A percentile compares a stretch with the other conserved stretches of the same genome.
phyloP scores from a whole-genome alignment of 1,139 yeast species.

The Protomyces inouyei region DNA sequence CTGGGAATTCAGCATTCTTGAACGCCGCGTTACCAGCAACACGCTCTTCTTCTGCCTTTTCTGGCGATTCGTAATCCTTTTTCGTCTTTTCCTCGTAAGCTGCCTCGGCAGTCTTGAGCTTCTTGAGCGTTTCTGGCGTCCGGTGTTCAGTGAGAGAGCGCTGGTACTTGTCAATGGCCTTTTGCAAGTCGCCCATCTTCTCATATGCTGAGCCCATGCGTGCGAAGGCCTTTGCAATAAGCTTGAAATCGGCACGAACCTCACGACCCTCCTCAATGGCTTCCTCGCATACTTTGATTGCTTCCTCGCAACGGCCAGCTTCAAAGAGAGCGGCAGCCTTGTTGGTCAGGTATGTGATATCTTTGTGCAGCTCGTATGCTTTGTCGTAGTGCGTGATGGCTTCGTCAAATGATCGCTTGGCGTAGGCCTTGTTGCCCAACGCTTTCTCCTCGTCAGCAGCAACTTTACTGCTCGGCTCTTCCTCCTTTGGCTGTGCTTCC shows the following conservation, averaged over 20 bases:
- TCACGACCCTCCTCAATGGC: constrained; percentile 91
- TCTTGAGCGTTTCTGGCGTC: constrained; percentile 86
- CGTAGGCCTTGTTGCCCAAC: constrained; percentile 81
- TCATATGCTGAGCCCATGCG: constrained; percentile 80
- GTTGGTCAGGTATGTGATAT: constrained; percentile 90
- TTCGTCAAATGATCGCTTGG: constrained; percentile 81
- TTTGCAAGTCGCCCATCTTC: constrained; percentile 65
- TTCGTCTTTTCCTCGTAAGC: constrained; percentile 74
- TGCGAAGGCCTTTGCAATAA: constrained; percentile 84
- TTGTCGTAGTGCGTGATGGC: constrained; percentile 80
- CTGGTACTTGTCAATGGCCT: constrained; percentile 76
- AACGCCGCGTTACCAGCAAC: constrained; percentile 84
- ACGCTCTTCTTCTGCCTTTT: constrained; percentile 92
- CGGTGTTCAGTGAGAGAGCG: constrained; percentile 95
- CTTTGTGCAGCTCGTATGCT: constrained; percentile 80
- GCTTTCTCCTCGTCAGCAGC: constrained; percentile 77
- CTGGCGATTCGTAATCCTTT: constrained; percentile 76
- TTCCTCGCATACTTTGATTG: constrained; percentile 69
- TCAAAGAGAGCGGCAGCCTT: constrained; percentile 97
- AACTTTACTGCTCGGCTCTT: constrained; percentile 42
- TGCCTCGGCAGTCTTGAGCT: constrained; percentile 82
- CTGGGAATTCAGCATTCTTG: constrained; percentile 93
- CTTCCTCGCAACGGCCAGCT: constrained; percentile 83
- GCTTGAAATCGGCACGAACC: constrained; percentile 82
- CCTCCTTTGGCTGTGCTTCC: constrained; percentile 37